A percentile compares a stretch with the other conserved stretches of the same genome.
Conservation (phyloP, 805 yeast genomes). For the Maudiozyma bulderi region DNA sequence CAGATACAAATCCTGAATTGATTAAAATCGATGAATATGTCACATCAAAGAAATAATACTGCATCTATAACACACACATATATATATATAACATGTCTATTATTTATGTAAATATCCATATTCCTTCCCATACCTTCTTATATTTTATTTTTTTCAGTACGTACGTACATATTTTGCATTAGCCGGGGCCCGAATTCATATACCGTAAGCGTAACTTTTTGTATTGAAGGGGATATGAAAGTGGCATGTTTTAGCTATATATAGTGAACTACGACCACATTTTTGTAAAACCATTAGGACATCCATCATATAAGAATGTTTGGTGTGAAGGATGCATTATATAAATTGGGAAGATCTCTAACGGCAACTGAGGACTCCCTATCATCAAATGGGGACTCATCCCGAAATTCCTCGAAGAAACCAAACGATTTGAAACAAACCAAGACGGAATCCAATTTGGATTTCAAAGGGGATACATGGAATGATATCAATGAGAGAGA, state of each 20-base stretch:
- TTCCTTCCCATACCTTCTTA: background rate
- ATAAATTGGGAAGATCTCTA: conserved; percentile 9
- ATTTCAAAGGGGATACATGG: background rate
- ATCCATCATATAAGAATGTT: conserved; percentile 4
- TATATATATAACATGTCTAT: no score
- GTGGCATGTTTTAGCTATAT: no score
- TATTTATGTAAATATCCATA: background rate
- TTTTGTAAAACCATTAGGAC: background rate
- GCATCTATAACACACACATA: no score
- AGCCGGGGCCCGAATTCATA: background rate
- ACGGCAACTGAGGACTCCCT: conserved; percentile 5
- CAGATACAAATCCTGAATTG: background rate
- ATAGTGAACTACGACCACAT: no score
- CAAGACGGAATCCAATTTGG: background rate
- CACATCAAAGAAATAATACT: background rate
- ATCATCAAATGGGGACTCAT: background rate
- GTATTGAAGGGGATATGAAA: no score
- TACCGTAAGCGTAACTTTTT: no score
- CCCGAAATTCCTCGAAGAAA: background rate
- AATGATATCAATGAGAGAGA: background rate
- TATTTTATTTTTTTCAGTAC: background rate
- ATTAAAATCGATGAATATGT: background rate
- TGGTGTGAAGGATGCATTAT: conserved; percentile 13
- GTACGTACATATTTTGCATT: background rate
- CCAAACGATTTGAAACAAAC: background rate